Conservation (phyloP, 306 rosid species). For the Aeschynomene evenia region DNA sequence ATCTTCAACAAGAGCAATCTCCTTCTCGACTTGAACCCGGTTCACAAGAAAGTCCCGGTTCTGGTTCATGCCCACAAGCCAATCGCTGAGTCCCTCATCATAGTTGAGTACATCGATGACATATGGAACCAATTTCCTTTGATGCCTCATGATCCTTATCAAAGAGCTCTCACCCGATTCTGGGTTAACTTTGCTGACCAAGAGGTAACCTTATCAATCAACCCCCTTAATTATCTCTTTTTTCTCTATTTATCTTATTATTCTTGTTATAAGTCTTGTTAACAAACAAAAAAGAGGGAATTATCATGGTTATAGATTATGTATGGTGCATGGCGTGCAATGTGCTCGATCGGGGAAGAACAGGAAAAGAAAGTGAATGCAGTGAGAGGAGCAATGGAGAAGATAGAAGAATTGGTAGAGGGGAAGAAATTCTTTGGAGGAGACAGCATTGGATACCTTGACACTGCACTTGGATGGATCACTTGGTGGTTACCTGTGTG, state of each 20-base stretch:
- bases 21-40: slow-evolving; percentile 41
- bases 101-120: slow-evolving; percentile 36
- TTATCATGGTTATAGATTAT: slow-evolving; percentile 29
- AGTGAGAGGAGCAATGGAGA: slow-evolving; percentile 39
- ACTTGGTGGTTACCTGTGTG: slow-evolving; percentile 43
- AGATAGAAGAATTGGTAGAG: slow-evolving; percentile 38
- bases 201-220: slow-evolving; percentile 2
- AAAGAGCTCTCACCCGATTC: slow-evolving; percentile 35
- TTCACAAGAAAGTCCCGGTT: slow-evolving; percentile 35
- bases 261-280: too few species aligned
- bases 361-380: slow-evolving; percentile 19
- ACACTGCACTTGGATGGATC: slow-evolving; percentile 54
- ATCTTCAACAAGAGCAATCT: slow-evolving; percentile 41
- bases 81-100: slow-evolving; percentile 34
- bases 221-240: not conserved
- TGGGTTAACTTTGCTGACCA: slow-evolving; percentile 39
- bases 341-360: slow-evolving; percentile 28
- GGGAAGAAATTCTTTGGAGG: slow-evolving; percentile 50
- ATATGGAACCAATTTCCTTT: slow-evolving; percentile 35
- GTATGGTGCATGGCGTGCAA: slow-evolving; percentile 7
- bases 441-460: slow-evolving; percentile 49
- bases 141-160: slow-evolving; percentile 35
- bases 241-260: too few species aligned
- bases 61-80: slow-evolving; percentile 19
- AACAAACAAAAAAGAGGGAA: too few species aligned